Evolutionary conservation across 2,329 filamentous ascomycete genomes (phyloP), one percentile per base, ranked within the genome.

Genomic region (Cladorrhinum sp.): DNA sequence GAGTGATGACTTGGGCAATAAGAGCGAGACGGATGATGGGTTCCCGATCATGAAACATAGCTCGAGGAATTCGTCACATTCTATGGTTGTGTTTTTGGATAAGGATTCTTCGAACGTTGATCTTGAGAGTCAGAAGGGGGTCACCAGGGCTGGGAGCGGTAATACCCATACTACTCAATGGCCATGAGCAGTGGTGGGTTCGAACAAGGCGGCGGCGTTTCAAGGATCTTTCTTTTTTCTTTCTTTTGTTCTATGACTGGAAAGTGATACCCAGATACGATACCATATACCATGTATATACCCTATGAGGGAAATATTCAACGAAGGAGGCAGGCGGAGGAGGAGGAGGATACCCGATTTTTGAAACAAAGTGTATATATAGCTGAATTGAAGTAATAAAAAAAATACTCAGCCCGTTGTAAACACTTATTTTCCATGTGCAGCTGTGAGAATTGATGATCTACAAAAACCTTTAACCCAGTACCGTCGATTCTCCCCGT

Each of bases 1-100:
- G 32, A 18, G 12, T 25, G 36, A 32, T 29, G 41, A 49, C 13
- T 23, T 50, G 50, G 29, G 45, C n/a, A 8, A 45, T 12, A 55
- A 36, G 18, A 48, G 50, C n/a, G 50, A 32, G 38, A 53, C 57
- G 45, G 56, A 52, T 23, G 59, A 64, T 57, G 62, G 62, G 55
- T 62, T 36, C 50, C 62, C 62, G 32, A 64, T 64, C 32, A 52
- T 61, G 45, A 59, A 54, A 36, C 38, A 45, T n/a, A 45, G 41
- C 18, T 18, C n/a, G 16, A 45, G 41, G 10, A 22, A 18, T n/a
- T 20, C 41, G 18, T 45, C 41, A 10, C n/a, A 45, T 18, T 45
- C 41, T 4, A 45, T 45, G 41, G 18, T 45, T 45, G 41, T 20
- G 8, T 45, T 45, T 16, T 20, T 45, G n/a, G 8, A 45, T 45